These are phyloP conservation scores for Ceratocystis alfenasii DNA, from an alignment of 2,329 filamentous ascomycete genomes.

Conservation along the genomic window DNA sequence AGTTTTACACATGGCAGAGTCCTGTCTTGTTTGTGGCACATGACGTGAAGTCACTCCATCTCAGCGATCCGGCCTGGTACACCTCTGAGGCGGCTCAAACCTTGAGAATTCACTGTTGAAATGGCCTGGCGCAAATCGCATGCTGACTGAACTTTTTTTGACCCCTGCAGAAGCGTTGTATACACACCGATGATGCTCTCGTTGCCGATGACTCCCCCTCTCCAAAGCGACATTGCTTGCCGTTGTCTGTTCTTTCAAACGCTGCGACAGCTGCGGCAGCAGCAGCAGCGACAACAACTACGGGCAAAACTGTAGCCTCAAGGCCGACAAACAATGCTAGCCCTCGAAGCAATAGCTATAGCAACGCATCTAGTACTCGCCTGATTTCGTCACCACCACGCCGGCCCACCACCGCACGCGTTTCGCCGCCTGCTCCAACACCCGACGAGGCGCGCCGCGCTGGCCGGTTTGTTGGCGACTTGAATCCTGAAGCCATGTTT, in stretches of 20 bases:
- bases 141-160: constrained; percentile 3
- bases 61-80: not conserved
- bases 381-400: not conserved
- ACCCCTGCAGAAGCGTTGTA: constrained; percentile 33
- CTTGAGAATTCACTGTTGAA: not conserved
- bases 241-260: constrained; percentile 16
- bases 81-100: not conserved
- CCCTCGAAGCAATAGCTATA: not conserved
- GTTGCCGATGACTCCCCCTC: constrained; percentile 13
- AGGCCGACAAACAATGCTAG: not conserved
- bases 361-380: not conserved
- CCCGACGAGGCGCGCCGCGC: constrained; percentile 22
- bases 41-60: not conserved
- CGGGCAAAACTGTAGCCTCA: not conserved
- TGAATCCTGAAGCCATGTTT: constrained; percentile 50
- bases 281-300: not conserved
- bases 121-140: not conserved
- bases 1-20: constrained; percentile 14
- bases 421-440: not conserved
- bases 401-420: not conserved
- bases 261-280: not conserved
- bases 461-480: constrained; percentile 44
- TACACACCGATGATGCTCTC: constrained; percentile 27
- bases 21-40: not conserved
- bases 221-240: constrained; percentile 12